Conservation (phyloP, 176 grass and related monocot genomes). For the Oryza glaberrima region DNA sequence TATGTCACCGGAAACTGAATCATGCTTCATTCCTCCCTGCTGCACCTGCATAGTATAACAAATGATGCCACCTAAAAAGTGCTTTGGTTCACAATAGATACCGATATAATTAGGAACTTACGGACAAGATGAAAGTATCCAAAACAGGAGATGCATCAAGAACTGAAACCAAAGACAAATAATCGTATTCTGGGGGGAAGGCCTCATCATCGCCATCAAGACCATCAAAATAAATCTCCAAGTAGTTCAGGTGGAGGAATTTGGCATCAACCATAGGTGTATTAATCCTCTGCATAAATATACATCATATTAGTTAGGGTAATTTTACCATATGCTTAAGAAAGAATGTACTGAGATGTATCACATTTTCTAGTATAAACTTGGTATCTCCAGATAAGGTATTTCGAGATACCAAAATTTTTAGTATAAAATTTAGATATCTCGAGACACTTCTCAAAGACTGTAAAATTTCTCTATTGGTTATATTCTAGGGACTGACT, state of each 20-base stretch:
- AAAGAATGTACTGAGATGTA: no score
- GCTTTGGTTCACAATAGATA: background rate
- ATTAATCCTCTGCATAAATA: background rate
- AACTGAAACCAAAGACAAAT: background rate
- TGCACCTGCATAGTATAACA: background rate
- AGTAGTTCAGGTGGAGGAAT: slow-evolving; percentile 8
- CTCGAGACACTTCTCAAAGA: no score
- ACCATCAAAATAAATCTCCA: background rate
- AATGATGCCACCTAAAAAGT: background rate
- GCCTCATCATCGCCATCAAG: background rate
- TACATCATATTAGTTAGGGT: background rate
- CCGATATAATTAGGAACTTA: background rate
- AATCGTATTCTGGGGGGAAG: background rate
- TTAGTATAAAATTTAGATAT: no score
- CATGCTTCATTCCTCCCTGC: background rate
- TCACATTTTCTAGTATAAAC: no score
- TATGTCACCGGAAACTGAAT: background rate
- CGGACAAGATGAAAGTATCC: background rate
- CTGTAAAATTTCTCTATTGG: background rate
- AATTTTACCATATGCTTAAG: no score
- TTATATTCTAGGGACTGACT: background rate
- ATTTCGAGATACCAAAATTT: no score
- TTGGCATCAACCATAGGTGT: background rate
- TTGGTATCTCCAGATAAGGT: no score
- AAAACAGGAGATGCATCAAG: background rate